Percentiles rank a stretch among this genome's conserved stretches.
Conservation (phyloP, 1,139 yeast species). For the Pichia sorboxylosa region DNA sequence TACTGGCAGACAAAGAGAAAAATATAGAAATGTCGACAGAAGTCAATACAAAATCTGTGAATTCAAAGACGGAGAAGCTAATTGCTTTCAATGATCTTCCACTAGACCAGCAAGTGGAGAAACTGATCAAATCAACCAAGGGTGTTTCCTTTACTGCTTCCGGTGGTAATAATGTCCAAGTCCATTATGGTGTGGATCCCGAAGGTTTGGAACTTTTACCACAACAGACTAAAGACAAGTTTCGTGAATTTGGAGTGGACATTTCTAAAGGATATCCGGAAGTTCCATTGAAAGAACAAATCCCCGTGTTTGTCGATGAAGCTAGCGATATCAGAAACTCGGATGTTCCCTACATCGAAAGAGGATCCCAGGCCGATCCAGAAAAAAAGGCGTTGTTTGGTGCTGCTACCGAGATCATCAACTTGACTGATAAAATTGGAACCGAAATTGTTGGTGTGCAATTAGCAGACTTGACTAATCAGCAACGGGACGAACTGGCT, state of each 20-base stretch:
- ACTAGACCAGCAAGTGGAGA: slow-evolving; percentile 11
- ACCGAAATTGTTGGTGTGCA: slow-evolving; percentile 24
- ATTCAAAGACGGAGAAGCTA: background rate
- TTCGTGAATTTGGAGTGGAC: slow-evolving; percentile 30
- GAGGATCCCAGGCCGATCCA: slow-evolving; percentile 49
- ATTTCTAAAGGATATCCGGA: slow-evolving; percentile 34
- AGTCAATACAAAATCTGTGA: too few species aligned
- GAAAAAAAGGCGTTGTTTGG: slow-evolving; percentile 33
- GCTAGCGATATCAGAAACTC: too few species aligned
- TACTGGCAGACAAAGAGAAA: too few species aligned
- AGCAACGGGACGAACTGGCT: slow-evolving; percentile 4
- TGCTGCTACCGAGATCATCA: slow-evolving; percentile 30
- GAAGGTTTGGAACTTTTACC: slow-evolving; percentile 27
- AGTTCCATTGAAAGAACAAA: slow-evolving; percentile 23
- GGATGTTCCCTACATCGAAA: too few species aligned
- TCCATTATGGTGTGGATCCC: slow-evolving; percentile 22
- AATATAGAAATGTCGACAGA: too few species aligned
- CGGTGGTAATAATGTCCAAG: background rate
- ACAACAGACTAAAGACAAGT: slow-evolving; percentile 26
- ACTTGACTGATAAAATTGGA: slow-evolving; percentile 55
- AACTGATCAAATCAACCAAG: slow-evolving; percentile 7
- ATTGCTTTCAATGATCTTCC: slow-evolving; percentile 5
- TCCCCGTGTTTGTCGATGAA: slow-evolving; percentile 42
- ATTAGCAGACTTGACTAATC: background rate
- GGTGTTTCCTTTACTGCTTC: slow-evolving; percentile 9